phyloP scores from a whole-genome alignment of 106 monocot species.

The Platanthera zijinensis region DNA sequence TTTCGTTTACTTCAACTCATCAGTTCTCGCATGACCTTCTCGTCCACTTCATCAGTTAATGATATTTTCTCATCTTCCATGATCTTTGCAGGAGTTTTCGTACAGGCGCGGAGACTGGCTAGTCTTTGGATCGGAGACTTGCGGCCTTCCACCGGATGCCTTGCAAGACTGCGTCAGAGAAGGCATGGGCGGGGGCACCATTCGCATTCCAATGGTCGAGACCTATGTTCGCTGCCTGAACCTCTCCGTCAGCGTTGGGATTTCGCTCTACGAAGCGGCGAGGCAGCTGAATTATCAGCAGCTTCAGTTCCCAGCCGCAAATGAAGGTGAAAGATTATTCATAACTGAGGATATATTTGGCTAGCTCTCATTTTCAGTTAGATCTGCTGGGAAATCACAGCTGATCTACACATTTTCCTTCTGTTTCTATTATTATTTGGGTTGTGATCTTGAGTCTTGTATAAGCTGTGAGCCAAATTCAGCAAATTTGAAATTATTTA shows the following conservation, averaged over 20 bases:
- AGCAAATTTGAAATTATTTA: too few species aligned
- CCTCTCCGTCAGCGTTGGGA: slow-evolving; percentile 90
- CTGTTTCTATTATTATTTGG: too few species aligned
- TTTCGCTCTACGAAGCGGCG: slow-evolving; percentile 86
- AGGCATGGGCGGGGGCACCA: slow-evolving; percentile 66
- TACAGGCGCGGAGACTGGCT: slow-evolving; percentile 90
- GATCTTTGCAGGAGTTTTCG: slow-evolving; percentile 49
- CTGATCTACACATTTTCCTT: not conserved
- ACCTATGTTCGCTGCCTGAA: slow-evolving; percentile 94
- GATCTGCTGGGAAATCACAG: not conserved
- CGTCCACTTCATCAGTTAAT: too few species aligned
- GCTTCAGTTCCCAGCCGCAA: slow-evolving; percentile 24
- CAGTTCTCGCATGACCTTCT: too few species aligned
- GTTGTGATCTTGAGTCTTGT: too few species aligned
- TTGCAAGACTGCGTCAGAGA: slow-evolving; percentile 60
- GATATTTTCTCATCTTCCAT: not conserved
- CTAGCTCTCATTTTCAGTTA: slow-evolving; percentile 10
- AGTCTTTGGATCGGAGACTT: slow-evolving; percentile 91
- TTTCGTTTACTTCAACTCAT: too few species aligned
- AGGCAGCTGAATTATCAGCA: slow-evolving; percentile 84
- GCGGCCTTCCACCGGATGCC: slow-evolving; percentile 69
- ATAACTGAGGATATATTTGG: slow-evolving; percentile 63
- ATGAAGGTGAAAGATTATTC: slow-evolving; percentile 35
- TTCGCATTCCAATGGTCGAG: slow-evolving; percentile 93
- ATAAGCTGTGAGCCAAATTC: too few species aligned